Base-by-base conservation (phyloP, 1,284 basidiomycete species). In the Ceratobasidium sp. region DNA sequence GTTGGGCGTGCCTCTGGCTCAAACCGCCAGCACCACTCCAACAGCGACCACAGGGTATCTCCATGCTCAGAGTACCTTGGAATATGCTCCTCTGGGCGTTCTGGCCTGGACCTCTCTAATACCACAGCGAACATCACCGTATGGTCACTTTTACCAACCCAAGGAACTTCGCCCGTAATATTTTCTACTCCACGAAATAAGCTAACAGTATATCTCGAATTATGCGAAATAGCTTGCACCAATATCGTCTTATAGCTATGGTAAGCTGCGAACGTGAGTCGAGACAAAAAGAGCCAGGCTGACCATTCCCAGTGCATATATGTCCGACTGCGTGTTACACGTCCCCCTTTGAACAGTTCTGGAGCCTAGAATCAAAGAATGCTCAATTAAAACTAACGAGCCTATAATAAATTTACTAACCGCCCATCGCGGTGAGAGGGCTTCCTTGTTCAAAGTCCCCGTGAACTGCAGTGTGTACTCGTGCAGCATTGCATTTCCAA, bases 231-330 rank as follows among this genome's bases (percentile, higher is more conserved):
- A 30, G 10, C 9, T 55, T 16, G 9, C 32, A 55, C 52, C 52
- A 55, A 23, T 28, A 55, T 55, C 16, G 52, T 55, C 52, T 55
- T 3, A 28, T 9, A 55, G 23, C 28, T 23, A 28, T 28, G 32
- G 23, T 16, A 18, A 3, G 32, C 5, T 30, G 36, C 6, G 14
- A 5, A 39, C 36, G 52, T 12, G 12, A 55, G 32, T 21, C 9
- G n/a, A 14, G 12, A n/a, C 52, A 2, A 28, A 28, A 3, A 28
- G 28, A 28, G 1, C 16, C 5, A 30, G n/a, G 16, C 52, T 55
- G 10, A 55, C 52, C 52, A 55, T 55, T 16, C 52, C 23, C 8
- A 55, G 52, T 28, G 52, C 52, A 30, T 55, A 55, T 26, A 55
- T 30, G 23, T 55, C 52, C 9, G 52, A 18, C 32, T 34, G 18